phyloP scores from a whole-genome alignment of 352 stramenopile species.

The Phytophthora pinifolia region DNA sequence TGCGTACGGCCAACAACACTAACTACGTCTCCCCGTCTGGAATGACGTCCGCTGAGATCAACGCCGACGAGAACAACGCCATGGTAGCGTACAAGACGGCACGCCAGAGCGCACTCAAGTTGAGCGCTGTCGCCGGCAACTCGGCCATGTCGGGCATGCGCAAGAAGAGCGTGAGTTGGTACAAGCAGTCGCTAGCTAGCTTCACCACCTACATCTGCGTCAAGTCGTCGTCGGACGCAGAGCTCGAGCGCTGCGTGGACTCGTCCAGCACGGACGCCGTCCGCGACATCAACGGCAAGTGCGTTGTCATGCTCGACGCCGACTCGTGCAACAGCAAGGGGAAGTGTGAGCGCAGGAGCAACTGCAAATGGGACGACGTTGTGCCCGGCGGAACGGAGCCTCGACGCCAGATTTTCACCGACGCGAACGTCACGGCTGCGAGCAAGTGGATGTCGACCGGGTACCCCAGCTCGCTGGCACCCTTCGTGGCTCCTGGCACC shows the following conservation, averaged over 20 bases:
- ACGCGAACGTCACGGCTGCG: constrained; percentile 51
- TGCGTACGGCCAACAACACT: constrained; percentile 50
- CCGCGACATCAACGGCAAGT: constrained; percentile 51
- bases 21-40: constrained; percentile 59
- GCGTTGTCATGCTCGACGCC: constrained; percentile 47
- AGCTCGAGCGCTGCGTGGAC: constrained; percentile 65
- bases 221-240: constrained; percentile 38
- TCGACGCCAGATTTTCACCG: constrained; percentile 58
- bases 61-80: constrained; percentile 56
- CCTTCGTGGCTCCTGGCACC: constrained; percentile 70
- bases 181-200: constrained; percentile 61
- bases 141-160: constrained; percentile 71
- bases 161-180: constrained; percentile 68
- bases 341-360: constrained; percentile 69
- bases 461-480: constrained; percentile 67
- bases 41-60: constrained; percentile 59
- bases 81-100: constrained; percentile 67
- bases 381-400: constrained; percentile 33
- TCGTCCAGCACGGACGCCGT: constrained; percentile 47
- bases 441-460: constrained; percentile 65
- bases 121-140: constrained; percentile 56
- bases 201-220: constrained; percentile 77
- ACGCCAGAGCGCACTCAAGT: constrained; percentile 66
- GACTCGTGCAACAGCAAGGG: constrained; percentile 60
- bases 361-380: constrained; percentile 82